These are phyloP conservation scores for Tetrapyrgos nigripes DNA, from an alignment of 1,284 basidiomycete genomes.

Conservation along the genomic window DNA sequence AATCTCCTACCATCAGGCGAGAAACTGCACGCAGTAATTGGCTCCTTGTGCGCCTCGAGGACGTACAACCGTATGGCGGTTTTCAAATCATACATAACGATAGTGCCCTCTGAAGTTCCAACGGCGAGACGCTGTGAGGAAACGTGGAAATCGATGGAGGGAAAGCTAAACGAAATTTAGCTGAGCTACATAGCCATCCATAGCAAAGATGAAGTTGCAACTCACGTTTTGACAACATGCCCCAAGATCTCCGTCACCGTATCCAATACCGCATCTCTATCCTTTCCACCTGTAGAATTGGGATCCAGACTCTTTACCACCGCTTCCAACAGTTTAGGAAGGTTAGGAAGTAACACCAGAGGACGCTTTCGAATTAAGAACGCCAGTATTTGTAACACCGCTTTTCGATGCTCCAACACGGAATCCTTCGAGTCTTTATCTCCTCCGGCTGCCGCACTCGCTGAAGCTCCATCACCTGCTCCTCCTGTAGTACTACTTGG, in stretches of 20 bases:
- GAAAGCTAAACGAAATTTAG: conserved; percentile 68
- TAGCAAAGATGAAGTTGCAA: conserved; percentile 13
- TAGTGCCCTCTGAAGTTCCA: conserved; percentile 92
- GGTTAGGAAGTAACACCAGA: conserved; percentile 82
- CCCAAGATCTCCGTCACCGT: conserved; percentile 94
- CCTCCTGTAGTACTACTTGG: too few relatives aligned
- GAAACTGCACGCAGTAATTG: conserved; percentile 85
- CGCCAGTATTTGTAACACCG: conserved; percentile 92
- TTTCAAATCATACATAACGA: conserved; percentile 97
- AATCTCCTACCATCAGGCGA: conserved; percentile 92
- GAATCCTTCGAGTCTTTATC: conserved; percentile 21
- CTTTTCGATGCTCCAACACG: conserved; percentile 81
- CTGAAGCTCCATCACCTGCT: too few relatives aligned
- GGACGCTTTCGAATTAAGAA: conserved; percentile 95
- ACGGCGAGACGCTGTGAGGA: conserved; percentile 88
- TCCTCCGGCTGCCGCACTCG: too few relatives aligned
- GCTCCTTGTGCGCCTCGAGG: conserved; percentile 87
- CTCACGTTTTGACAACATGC: conserved; percentile 88
- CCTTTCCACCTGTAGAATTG: conserved; percentile 78
- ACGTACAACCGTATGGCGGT: conserved; percentile 95
- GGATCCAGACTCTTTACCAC: conserved; percentile 98
- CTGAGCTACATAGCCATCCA: not conserved
- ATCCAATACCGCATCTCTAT: conserved; percentile 88
- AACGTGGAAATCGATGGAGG: conserved; percentile 91
- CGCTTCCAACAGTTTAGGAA: conserved; percentile 91